Evolutionary conservation across 495 filamentous ascomycete species (phyloP), one percentile per base, ranked within the genome.

Genomic region (Bacidia rubella): DNA sequence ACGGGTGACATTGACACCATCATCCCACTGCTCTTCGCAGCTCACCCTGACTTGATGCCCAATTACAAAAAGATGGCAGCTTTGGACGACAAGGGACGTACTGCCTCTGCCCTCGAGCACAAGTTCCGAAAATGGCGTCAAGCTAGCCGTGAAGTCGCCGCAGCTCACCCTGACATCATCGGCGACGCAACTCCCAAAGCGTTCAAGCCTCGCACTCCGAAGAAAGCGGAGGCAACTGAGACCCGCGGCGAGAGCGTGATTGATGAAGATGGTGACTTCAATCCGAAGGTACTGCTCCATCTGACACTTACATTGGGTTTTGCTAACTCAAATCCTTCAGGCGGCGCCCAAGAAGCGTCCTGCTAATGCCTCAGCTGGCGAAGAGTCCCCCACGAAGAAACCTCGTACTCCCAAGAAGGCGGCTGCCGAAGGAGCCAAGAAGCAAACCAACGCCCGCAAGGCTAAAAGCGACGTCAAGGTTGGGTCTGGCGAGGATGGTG

Each of bases 121-220:
- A 49, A 49, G 17, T 49, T 49, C 47, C 47, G 47, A n/a, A 49
- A 49, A 20, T 49, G 47, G 47, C 47, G 47, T 26, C 47, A 49
- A 9, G 15, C 19, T 9, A 26, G 24, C 23, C 47, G 47, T 20
- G 47, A 49, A 29, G 35, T 49, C 22, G 11, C 26, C n/a, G 25
- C 23, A 21, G n/a, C 12, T 17, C 27, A 49, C 26, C 47, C 47
- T 11, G 47, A 49, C 3, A 26, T 32, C 4, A 22, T 35, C 3
- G 47, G 11, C 3, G 29, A 35, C 15, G 41, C 41, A 39, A n/a
- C 32, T 39, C 32, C 20, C 15, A 23, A 10, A 2, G 45, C 45
- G 1, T 3, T 23, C 7, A 21, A 11, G 23, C 21, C 21, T 19
- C 21, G 25, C 20, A 25, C 20, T 11, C 10, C 20, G 10, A 45